Conservation (phyloP, 805 yeast genomes). For the Yarrowia yakushimensis region DNA sequence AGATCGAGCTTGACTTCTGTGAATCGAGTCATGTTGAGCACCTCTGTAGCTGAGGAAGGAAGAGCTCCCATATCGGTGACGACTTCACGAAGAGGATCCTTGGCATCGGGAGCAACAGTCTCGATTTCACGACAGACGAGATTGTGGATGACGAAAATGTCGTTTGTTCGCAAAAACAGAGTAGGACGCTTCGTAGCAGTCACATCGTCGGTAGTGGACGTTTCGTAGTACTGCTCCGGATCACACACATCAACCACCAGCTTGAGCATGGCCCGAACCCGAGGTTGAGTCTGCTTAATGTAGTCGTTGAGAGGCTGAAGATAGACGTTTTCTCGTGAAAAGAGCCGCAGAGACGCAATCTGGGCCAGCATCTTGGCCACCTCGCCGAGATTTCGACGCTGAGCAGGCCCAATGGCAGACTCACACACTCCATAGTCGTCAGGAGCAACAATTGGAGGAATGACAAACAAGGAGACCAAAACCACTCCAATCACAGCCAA, state of each 20-base stretch:
- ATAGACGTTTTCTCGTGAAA: conserved; percentile 58
- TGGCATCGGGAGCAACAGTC: conserved; percentile 35
- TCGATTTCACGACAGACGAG: conserved; percentile 36
- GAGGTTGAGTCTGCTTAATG: conserved; percentile 50
- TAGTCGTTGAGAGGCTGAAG: conserved; percentile 78
- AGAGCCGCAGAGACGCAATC: conserved; percentile 63
- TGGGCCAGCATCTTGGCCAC: conserved; percentile 61
- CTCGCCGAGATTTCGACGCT: conserved; percentile 51
- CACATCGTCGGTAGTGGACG: conserved; percentile 68
- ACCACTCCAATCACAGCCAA: conserved; percentile 64
- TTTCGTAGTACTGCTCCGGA: conserved; percentile 56
- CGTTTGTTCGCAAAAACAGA: conserved; percentile 39
- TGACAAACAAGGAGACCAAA: conserved; percentile 38
- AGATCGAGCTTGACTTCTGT: conserved; percentile 54
- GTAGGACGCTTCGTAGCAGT: conserved; percentile 47
- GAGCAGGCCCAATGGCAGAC: conserved; percentile 38
- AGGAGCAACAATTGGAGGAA: conserved; percentile 41
- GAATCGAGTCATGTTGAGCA: conserved; percentile 50
- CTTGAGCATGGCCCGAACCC: conserved; percentile 46
- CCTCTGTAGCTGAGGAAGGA: conserved; percentile 45
- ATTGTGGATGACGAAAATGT: conserved; percentile 41
- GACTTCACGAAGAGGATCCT: conserved; percentile 53
- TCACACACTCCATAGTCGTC: conserved; percentile 51
- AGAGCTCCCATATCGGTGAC: conserved; percentile 44
- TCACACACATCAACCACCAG: conserved; percentile 52